Percentiles rank a stretch among this genome's conserved stretches.
phyloP scores from a whole-genome alignment of 495 filamentous ascomycete genomes.

The Chaetomium fimeti region DNA sequence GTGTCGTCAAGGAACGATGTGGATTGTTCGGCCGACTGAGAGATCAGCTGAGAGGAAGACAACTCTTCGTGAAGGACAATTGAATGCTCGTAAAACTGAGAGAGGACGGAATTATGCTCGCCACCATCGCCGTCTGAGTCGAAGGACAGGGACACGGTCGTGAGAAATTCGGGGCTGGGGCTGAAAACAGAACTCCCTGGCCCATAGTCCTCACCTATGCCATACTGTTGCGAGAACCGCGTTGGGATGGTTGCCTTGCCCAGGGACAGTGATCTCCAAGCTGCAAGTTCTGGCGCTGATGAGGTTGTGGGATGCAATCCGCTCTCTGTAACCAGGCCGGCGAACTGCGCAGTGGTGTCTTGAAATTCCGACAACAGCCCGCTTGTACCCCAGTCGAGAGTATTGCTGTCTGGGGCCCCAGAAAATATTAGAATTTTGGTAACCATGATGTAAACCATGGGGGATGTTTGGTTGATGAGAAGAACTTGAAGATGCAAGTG shows the following conservation, averaged over 20 bases:
- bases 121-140: slow-evolving; percentile 28
- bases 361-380: slow-evolving; percentile 50
- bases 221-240: slow-evolving; percentile 51
- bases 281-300: slow-evolving; percentile 33
- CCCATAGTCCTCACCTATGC: slow-evolving; percentile 25
- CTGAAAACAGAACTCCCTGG: slow-evolving; percentile 30
- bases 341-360: slow-evolving; percentile 50
- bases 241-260: slow-evolving; percentile 39
- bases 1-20: slow-evolving; percentile 25
- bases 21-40: slow-evolving; percentile 2
- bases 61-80: slow-evolving; percentile 61
- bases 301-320: slow-evolving; percentile 12
- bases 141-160: slow-evolving; percentile 42
- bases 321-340: slow-evolving; percentile 23
- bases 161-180: slow-evolving; percentile 49
- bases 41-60: slow-evolving; percentile 50
- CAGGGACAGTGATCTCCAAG: slow-evolving; percentile 51
- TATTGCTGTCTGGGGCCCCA: slow-evolving; percentile 57
- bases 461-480: neutral
- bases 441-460: slow-evolving; percentile 39
- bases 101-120: slow-evolving; percentile 31
- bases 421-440: slow-evolving; percentile 56
- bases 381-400: slow-evolving; percentile 56
- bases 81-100: slow-evolving; percentile 73
- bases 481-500: neutral